phyloP scores from a whole-genome alignment of 768 basidiomycete genomes.

The Hydnomerulius pinastri region DNA sequence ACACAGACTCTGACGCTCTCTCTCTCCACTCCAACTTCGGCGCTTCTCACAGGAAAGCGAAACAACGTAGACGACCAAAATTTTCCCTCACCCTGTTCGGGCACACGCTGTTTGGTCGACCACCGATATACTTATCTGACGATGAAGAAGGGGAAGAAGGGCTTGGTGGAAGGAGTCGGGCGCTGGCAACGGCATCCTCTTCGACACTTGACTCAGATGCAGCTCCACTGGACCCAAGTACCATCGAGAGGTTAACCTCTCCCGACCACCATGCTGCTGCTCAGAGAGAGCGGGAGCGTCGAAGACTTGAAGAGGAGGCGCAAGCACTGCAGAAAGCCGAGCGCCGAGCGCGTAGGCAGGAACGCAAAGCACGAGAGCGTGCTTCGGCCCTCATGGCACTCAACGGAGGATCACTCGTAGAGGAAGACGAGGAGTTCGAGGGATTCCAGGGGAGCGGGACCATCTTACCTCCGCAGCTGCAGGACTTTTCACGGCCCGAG shows the following conservation, averaged over 20 bases:
- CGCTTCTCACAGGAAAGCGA: conserved; percentile 31
- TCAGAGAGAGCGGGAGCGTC: conserved; percentile 31
- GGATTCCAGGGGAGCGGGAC: conserved; percentile 62
- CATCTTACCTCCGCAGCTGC: background rate
- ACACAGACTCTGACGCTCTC: conserved; percentile 57
- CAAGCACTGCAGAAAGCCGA: conserved; percentile 50
- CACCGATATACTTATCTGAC: conserved; percentile 61
- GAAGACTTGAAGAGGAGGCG: conserved; percentile 34
- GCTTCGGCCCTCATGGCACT: conserved; percentile 34
- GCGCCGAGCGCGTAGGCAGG: conserved; percentile 44
- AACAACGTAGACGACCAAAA: conserved; percentile 34
- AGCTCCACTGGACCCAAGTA: conserved; percentile 58
- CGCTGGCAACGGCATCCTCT: conserved; percentile 28
- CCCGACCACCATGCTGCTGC: conserved; percentile 37
- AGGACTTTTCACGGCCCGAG: conserved; percentile 25
- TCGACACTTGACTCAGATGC: conserved; percentile 72
- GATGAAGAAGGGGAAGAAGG: conserved; percentile 45
- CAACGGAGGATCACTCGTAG: conserved; percentile 25
- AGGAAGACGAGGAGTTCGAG: conserved; percentile 50
- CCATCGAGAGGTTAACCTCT: conserved; percentile 54
- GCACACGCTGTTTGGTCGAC: conserved; percentile 65
- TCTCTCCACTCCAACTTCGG: conserved; percentile 69
- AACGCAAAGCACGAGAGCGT: conserved; percentile 46
- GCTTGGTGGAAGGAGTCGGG: conserved; percentile 19
- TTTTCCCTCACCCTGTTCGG: conserved; percentile 62